Conservation (phyloP, 2,329 filamentous ascomycete species). For the Aspergillus quadrilineatus region DNA sequence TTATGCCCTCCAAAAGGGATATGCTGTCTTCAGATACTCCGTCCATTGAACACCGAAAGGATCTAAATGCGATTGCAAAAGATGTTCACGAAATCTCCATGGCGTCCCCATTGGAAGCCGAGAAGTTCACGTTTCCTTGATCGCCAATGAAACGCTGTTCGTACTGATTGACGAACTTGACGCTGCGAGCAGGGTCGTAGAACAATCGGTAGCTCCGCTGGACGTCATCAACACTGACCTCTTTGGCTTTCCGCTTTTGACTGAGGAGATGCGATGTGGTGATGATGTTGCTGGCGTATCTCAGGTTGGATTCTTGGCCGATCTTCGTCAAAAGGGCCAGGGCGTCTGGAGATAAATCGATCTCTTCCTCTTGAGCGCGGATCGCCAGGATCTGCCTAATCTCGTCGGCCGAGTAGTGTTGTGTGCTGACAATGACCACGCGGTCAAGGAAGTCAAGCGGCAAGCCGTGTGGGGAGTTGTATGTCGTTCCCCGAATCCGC, state of each 20-base stretch:
- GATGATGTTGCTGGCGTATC: slow-evolving; percentile 98
- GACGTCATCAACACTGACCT: slow-evolving; percentile 83
- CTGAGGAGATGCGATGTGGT: slow-evolving; percentile 86
- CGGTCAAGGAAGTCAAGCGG: slow-evolving; percentile 95
- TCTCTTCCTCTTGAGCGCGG: slow-evolving; percentile 91
- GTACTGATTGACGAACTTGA: slow-evolving; percentile 84
- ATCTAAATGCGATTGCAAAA: slow-evolving; percentile 5
- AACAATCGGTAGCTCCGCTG: slow-evolving; percentile 92
- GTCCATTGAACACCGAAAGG: slow-evolving; percentile 16
- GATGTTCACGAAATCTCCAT: slow-evolving; percentile 64
- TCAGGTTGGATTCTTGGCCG: slow-evolving; percentile 82
- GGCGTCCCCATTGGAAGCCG: slow-evolving; percentile 58
- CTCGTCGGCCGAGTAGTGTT: slow-evolving; percentile 77
- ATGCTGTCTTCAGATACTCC: slow-evolving; percentile 14
- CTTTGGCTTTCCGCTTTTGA: slow-evolving; percentile 79
- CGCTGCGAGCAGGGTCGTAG: slow-evolving; percentile 83
- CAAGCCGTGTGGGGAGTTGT: slow-evolving; percentile 87
- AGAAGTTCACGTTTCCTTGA: slow-evolving; percentile 74
- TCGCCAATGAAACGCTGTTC: slow-evolving; percentile 93
- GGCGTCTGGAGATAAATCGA: slow-evolving; percentile 86
- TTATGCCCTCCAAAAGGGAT: background rate
- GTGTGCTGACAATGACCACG: slow-evolving; percentile 93
- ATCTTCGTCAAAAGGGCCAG: slow-evolving; percentile 94
- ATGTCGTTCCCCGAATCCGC: slow-evolving; percentile 88
- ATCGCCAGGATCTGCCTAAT: slow-evolving; percentile 91